phyloP scores from a whole-genome alignment of 2,329 filamentous ascomycete genomes.

The Aspergillus proliferans region DNA sequence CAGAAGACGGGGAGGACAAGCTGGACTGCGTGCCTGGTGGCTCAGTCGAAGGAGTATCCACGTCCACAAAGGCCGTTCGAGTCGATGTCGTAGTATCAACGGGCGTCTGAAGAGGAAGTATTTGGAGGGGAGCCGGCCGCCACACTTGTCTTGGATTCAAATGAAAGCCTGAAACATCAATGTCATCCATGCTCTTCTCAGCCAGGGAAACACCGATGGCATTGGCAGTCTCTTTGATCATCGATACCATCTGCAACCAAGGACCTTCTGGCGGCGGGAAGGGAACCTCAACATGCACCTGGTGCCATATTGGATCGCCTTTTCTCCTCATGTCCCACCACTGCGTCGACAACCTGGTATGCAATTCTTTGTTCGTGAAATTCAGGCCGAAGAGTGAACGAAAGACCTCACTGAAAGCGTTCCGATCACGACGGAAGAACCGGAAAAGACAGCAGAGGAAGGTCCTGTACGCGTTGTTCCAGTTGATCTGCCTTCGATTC shows the following conservation, averaged over 20 bases:
- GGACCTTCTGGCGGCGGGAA: constrained; percentile 9
- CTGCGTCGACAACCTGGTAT: constrained; percentile 12
- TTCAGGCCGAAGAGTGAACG: neutral
- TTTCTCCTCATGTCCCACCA: constrained; percentile 14
- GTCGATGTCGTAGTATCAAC: neutral
- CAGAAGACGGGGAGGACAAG: neutral
- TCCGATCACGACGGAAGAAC: constrained; percentile 14
- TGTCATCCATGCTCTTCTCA: constrained; percentile 8
- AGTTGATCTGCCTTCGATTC: constrained; percentile 8
- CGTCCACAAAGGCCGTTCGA: neutral
- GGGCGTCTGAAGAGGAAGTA: neutral
- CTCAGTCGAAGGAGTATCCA: neutral
- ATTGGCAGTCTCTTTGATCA: constrained; percentile 10
- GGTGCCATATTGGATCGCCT: constrained; percentile 15
- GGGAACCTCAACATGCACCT: constrained; percentile 15
- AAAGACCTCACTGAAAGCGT: neutral
- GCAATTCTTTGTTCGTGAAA: neutral
- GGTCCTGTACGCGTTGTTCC: constrained; percentile 12
- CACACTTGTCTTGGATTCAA: neutral
- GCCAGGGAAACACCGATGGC: constrained; percentile 1
- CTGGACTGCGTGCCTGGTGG: neutral
- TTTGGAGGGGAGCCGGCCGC: neutral
- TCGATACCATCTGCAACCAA: constrained; percentile 10
- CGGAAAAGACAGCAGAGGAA: constrained; percentile 20
- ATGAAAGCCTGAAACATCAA: constrained; percentile 5